Evolutionary conservation across 73 alveolate species (phyloP).

Genomic region (Symbiodinium pilosum): DNA sequence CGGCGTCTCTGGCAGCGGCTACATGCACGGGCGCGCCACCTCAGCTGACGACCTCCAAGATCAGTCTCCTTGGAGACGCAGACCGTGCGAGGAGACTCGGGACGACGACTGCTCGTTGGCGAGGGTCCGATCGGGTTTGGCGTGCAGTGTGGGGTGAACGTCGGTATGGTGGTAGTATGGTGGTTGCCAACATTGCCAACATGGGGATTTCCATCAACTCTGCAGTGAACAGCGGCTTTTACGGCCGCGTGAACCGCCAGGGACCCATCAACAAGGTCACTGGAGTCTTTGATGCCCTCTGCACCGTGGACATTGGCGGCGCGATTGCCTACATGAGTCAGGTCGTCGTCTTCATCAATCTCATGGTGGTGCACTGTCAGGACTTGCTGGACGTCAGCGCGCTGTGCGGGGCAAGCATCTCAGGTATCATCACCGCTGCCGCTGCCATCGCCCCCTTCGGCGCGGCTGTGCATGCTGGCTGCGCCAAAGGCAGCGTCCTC

Average conservation of each 20-base stretch:
- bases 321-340: constrained; percentile 85
- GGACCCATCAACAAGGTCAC: background rate
- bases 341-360: constrained; percentile 80
- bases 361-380: constrained; percentile 82
- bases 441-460: constrained; percentile 5
- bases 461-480: constrained; percentile 7
- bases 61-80: constrained; percentile 9
- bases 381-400: too few species aligned
- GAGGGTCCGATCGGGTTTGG: background rate
- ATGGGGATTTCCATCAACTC: background rate
- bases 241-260: background rate
- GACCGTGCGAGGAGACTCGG: background rate
- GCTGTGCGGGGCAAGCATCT: background rate
- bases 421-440: constrained; percentile 1
- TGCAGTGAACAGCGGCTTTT: background rate
- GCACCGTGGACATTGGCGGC: constrained; percentile 83
- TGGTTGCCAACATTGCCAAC: background rate
- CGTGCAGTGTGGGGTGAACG: constrained; percentile 1
- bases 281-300: constrained; percentile 33
- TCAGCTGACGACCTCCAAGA: background rate
- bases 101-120: constrained; percentile 7
- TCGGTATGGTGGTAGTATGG: too few species aligned
- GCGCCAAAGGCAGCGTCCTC: background rate
- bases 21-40: constrained; percentile 5
- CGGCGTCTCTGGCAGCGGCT: constrained; percentile 9